Base-by-base conservation (phyloP, 495 filamentous ascomycete genomes). In the Xanthoparmelia taractica region DNA sequence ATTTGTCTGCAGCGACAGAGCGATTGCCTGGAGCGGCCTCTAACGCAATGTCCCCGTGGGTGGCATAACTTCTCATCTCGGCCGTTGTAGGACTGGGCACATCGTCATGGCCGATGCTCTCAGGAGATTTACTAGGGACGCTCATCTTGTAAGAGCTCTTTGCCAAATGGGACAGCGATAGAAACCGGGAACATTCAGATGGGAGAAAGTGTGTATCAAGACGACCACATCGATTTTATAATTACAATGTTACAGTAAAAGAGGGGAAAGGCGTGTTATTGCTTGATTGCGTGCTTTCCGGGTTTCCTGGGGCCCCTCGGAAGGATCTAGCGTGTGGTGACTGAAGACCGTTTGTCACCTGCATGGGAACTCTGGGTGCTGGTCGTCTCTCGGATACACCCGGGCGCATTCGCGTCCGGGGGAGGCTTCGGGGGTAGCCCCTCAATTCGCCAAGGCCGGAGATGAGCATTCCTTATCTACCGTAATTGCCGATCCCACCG, bases 1-100 rank as follows among this genome's bases (percentile, higher is more conserved):
- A 69, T 57, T 70, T 71, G 63, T 75, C 71, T 7, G 73, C 71
- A 38, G 67, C 68, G 61, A 73, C 66, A 45, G 67, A 52, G 1
- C 61, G 71, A 34, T 63, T 60, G 10, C 56, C 47, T 52, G 41
- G 34, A 37, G 61, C 43, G 15, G 59, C 38, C 57, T 60, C 65
- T 23, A 65, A 52, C 15, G 20, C 64, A 48, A 66, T 66, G 38
- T 69, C 59, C 12, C 68, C 63, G 15, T 65, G 58, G n/a, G 48
- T 27, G 5, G 38, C n/a, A n/a, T n/a, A 55, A 59, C 75, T 75
- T n/a, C 38, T 38, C 20, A 52, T 38, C 12, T 66, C 38, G 23
- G n/a, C 12, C 0, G 41, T 36, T 52, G 59, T n/a, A n/a, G n/a
- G n/a, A n/a, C n/a, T n/a, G n/a, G n/a, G 59, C 25, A 48, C 4